Evolutionary conservation across 2,329 filamentous ascomycete species (phyloP), one percentile per base, ranked within the genome.

Genomic region (Ophiostoma ulmi): DNA sequence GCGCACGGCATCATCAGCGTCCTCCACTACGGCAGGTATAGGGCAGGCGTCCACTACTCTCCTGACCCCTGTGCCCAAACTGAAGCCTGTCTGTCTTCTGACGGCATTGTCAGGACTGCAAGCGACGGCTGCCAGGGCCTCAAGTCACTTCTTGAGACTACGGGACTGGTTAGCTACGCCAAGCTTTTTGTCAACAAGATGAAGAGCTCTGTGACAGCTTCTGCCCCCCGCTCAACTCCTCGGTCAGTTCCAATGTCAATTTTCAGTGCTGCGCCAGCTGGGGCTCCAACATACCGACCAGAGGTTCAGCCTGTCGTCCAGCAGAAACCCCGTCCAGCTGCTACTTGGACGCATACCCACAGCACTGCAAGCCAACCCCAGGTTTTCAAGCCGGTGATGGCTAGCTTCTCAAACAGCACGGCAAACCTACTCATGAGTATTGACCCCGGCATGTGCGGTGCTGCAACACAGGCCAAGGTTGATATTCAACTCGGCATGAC

Each of bases 11-110:
- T 68, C 10, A 52, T 70, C 3, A 68, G 52, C 13, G 61, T 69
- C 20, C 73, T 74, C 22, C 67, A 72, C 58, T 74, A 66, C 26
- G 67, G 73, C 5, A 73, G 70, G 35, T 74, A 72, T 20, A 70
- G 69, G 1, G 17, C 35, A 8, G 38, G 44, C 1, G 36, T 71
- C 3, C 68, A 68, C 5, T 74, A 70, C 36, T 69, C 22, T 0
- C 36, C 63, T 0, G 73, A 74, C 35, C 73, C 73, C 0, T 74
- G 73, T 20, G 70, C 72, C 6, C 13, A 1, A 3, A 2, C 13
- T 1, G 17, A 39, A 5, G 8, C 2, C 20, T 17, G 10, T 31
- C 6, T 70, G 14, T 20, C 17, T 1, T 26, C 26, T 8, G 22
- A 35, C 31, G 66, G 58, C 4, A 36, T 22, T 6, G 17, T 36